Conservation (phyloP, 345 rosid genomes). For the Cardiospermum halicacabum region DNA sequence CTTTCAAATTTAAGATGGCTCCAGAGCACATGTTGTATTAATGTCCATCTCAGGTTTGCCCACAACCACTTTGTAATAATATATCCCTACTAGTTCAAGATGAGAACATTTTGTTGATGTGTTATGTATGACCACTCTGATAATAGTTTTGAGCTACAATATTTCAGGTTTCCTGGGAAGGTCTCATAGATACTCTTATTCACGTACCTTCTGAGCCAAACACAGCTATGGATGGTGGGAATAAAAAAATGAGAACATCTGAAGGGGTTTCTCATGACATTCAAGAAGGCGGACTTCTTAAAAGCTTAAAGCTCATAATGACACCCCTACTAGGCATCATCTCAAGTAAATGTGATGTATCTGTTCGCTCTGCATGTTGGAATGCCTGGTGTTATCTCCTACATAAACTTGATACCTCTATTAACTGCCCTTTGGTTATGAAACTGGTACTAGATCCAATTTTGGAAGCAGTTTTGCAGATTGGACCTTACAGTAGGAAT, state of each 20-base stretch:
- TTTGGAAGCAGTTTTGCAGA: conserved; percentile 36
- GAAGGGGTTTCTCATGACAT: conserved; percentile 16
- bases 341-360: conserved; percentile 34
- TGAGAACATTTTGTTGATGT: not conserved
- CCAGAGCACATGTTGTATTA: not conserved
- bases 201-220: conserved; percentile 18
- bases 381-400: conserved; percentile 53
- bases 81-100: not conserved
- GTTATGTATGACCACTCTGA: not conserved
- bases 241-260: conserved; percentile 11
- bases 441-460: conserved; percentile 43
- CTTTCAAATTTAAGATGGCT: not conserved
- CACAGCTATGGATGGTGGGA: conserved; percentile 16
- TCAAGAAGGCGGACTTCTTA: conserved; percentile 24
- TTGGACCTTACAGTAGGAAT: conserved; percentile 26
- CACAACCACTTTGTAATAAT: not conserved
- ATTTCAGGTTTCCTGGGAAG: conserved; percentile 57
- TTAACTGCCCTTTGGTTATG: conserved; percentile 31
- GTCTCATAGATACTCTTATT: conserved; percentile 48
- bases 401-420: conserved; percentile 39
- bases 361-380: conserved; percentile 44
- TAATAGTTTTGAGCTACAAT: conserved; percentile 11
- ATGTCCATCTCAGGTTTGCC: not conserved
- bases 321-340: conserved; percentile 44
- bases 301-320: conserved; percentile 53